Evolutionary conservation across 306 rosid genomes (phyloP).

Genomic region (Ormosia semicastrata): DNA sequence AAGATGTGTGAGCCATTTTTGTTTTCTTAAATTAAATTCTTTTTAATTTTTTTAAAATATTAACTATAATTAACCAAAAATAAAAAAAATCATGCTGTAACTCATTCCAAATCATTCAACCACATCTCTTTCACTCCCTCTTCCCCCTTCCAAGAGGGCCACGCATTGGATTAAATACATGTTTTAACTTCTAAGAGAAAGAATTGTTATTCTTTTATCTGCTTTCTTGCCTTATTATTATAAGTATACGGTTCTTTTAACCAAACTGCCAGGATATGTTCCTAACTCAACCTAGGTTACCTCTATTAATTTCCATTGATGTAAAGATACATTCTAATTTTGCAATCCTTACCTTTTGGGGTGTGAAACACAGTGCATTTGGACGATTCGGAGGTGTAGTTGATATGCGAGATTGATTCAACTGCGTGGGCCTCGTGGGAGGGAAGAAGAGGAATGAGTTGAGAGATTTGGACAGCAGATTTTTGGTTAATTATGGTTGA

Average conservation of each 20-base stretch:
- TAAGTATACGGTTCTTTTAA: constrained; percentile 23
- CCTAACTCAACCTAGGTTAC: background rate
- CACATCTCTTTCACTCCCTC: too few relatives aligned
- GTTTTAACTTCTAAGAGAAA: background rate
- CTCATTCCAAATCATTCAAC: too few relatives aligned
- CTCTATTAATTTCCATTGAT: constrained; percentile 27
- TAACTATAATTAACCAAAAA: too few relatives aligned
- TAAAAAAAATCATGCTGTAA: too few relatives aligned
- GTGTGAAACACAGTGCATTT: constrained; percentile 90
- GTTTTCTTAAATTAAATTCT: too few relatives aligned
- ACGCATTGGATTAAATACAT: background rate
- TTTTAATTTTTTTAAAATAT: too few relatives aligned
- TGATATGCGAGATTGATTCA: constrained; percentile 61
- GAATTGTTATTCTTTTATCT: background rate
- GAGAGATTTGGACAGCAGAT: too few relatives aligned
- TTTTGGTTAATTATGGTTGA: too few relatives aligned
- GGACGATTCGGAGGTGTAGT: constrained; percentile 92
- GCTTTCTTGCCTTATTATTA: background rate
- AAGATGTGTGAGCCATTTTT: too few relatives aligned
- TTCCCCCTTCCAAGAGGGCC: too few relatives aligned
- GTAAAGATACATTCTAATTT: constrained; percentile 30
- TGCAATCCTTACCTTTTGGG: constrained; percentile 98
- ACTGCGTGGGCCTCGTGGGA: too few relatives aligned
- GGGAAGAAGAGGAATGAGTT: too few relatives aligned
- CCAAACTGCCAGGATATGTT: constrained; percentile 4